Conservation (phyloP, 257 asterid genomes). For the Solanum virginianum region DNA sequence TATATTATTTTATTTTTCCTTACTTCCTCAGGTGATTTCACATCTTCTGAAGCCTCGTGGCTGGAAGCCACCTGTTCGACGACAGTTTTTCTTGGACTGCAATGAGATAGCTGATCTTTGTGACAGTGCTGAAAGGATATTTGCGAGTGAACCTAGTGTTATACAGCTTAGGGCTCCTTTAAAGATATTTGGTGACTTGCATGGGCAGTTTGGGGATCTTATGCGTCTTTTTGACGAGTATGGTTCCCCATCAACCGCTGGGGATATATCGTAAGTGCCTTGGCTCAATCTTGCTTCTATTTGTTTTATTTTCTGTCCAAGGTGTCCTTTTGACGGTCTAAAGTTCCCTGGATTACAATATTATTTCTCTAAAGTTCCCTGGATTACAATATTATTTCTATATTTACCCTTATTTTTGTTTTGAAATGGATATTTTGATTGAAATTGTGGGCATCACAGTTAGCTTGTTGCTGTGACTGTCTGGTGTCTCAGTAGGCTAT, state of each 20-base stretch:
- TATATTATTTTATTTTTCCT: background rate
- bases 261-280: conserved; percentile 86
- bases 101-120: conserved; percentile 99
- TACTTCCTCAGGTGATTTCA: conserved; percentile 57
- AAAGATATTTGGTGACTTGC: conserved; percentile 96
- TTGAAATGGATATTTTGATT: background rate
- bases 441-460: background rate
- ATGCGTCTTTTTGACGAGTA: conserved; percentile 99
- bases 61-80: conserved; percentile 98
- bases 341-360: background rate
- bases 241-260: conserved; percentile 99
- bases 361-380: background rate
- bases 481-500: background rate
- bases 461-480: background rate
- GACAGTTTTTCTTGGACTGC: conserved; percentile 97
- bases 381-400: background rate
- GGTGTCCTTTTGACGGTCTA: background rate
- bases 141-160: conserved; percentile 88
- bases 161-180: conserved; percentile 93
- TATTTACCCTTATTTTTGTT: background rate
- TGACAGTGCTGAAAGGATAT: conserved; percentile 91
- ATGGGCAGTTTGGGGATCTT: conserved; percentile 98
- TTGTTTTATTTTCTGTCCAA: background rate
- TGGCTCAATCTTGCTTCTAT: background rate
- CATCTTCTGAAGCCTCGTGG: conserved; percentile 98